These are phyloP conservation scores for Skeletonema costatum DNA, from an alignment of 108 stramenopile species.

Conservation along the genomic window DNA sequence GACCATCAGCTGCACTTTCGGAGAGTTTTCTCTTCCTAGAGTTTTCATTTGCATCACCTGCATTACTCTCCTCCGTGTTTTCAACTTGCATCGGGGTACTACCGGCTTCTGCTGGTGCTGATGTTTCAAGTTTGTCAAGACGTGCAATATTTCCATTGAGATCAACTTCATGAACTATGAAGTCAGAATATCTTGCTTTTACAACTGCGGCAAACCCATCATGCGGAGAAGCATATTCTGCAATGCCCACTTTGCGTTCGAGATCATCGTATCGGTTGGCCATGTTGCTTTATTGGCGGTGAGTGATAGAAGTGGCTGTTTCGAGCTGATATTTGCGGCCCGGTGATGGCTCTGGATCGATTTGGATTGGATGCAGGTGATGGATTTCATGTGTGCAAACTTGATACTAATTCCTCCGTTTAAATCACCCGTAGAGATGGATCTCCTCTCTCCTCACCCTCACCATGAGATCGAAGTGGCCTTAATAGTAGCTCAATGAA, in stretches of 20 bases:
- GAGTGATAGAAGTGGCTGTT: too few relatives aligned
- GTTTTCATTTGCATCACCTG: not conserved
- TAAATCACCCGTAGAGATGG: too few relatives aligned
- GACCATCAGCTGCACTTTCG: not conserved
- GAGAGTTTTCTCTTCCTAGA: slow-evolving; percentile 19
- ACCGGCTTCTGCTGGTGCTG: slow-evolving; percentile 4
- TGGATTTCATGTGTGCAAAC: too few relatives aligned
- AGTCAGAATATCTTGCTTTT: slow-evolving; percentile 88
- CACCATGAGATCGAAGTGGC: too few relatives aligned
- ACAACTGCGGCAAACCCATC: slow-evolving; percentile 75
- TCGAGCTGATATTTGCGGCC: too few relatives aligned
- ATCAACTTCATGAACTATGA: slow-evolving; percentile 87
- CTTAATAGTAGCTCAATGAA: not conserved
- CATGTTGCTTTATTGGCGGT: slow-evolving; percentile 8
- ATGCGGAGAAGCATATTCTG: slow-evolving; percentile 57
- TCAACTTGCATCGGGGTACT: not conserved
- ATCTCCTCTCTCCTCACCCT: too few relatives aligned
- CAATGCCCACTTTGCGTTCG: slow-evolving; percentile 64
- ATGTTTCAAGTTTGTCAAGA: slow-evolving; percentile 53
- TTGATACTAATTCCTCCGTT: too few relatives aligned
- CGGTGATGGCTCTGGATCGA: too few relatives aligned
- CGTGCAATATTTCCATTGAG: slow-evolving; percentile 69
- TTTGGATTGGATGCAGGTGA: too few relatives aligned
- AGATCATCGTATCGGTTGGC: slow-evolving; percentile 48
- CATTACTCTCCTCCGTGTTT: not conserved